These are phyloP conservation scores for Edaphochlamys debaryana DNA, from an alignment of 139 green algal genomes.

Conservation along the genomic window DNA sequence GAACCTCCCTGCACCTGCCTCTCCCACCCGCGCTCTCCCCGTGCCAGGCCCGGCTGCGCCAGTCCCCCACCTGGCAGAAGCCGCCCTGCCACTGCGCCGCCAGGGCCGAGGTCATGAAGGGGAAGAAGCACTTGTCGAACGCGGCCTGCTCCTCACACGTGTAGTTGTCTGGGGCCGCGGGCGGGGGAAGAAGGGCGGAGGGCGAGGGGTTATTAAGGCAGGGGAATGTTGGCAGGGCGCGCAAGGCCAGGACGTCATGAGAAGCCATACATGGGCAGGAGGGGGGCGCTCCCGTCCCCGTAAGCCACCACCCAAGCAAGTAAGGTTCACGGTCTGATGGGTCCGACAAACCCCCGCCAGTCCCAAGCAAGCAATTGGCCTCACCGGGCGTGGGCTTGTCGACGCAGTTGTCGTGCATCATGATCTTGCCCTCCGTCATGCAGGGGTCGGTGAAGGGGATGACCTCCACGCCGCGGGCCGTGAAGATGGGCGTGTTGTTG, in stretches of 20 bases:
- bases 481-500: slow-evolving; percentile 74
- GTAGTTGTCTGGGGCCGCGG: too few species aligned
- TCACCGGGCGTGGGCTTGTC: slow-evolving; percentile 77
- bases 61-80: too few species aligned
- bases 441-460: slow-evolving; percentile 69
- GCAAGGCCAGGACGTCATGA: not conserved
- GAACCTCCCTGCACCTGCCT: too few species aligned
- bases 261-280: not conserved
- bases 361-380: not conserved
- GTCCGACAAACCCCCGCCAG: not conserved
- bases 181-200: too few species aligned
- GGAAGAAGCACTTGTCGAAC: slow-evolving; percentile 61
- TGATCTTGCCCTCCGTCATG: slow-evolving; percentile 62
- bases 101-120: slow-evolving; percentile 63
- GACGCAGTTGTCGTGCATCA: slow-evolving; percentile 71
- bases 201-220: too few species aligned
- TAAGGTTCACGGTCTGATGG: not conserved
- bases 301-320: too few species aligned
- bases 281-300: too few species aligned
- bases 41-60: too few species aligned
- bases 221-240: too few species aligned
- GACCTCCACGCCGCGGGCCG: slow-evolving; percentile 64
- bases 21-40: too few species aligned
- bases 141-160: slow-evolving; percentile 55
- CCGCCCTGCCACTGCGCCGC: slow-evolving; percentile 72